Conservation (phyloP, 2,329 filamentous ascomycete genomes). For the Trichoderma pleuroti region DNA sequence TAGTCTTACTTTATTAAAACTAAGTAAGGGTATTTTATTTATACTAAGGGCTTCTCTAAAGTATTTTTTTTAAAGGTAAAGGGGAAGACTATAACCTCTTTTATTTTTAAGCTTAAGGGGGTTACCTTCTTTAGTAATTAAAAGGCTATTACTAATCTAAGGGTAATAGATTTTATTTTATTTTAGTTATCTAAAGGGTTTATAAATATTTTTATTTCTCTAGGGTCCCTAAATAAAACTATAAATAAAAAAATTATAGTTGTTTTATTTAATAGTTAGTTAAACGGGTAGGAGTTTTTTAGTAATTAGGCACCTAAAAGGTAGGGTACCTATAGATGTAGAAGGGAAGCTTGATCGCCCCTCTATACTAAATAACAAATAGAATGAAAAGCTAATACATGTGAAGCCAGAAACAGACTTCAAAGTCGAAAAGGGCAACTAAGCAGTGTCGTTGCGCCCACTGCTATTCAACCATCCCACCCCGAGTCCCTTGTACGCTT, state of each 20-base stretch:
- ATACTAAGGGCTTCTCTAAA: background rate
- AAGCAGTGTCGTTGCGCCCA: background rate
- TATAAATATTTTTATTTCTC: too few species aligned
- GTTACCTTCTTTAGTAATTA: background rate
- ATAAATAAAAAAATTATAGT: too few species aligned
- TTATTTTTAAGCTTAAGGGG: background rate
- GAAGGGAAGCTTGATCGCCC: background rate
- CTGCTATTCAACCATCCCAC: background rate
- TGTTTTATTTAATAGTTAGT: too few species aligned
- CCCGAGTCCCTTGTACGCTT: background rate
- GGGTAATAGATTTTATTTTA: too few species aligned
- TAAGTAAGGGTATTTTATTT: background rate
- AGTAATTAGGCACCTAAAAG: too few species aligned
- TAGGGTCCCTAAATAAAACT: too few species aligned
- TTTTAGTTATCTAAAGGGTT: too few species aligned
- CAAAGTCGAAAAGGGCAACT: background rate
- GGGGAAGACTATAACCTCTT: background rate
- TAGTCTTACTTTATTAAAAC: too few species aligned
- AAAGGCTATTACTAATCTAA: background rate
- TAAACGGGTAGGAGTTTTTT: too few species aligned
- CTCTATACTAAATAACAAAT: background rate
- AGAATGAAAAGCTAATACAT: background rate
- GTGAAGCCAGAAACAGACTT: background rate
- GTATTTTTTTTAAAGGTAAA: background rate
- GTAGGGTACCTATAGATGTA: too few species aligned